Evolutionary conservation across 768 basidiomycete genomes (phyloP), one percentile per base, ranked within the genome.

Genomic region (Collybiopsis confluens): DNA sequence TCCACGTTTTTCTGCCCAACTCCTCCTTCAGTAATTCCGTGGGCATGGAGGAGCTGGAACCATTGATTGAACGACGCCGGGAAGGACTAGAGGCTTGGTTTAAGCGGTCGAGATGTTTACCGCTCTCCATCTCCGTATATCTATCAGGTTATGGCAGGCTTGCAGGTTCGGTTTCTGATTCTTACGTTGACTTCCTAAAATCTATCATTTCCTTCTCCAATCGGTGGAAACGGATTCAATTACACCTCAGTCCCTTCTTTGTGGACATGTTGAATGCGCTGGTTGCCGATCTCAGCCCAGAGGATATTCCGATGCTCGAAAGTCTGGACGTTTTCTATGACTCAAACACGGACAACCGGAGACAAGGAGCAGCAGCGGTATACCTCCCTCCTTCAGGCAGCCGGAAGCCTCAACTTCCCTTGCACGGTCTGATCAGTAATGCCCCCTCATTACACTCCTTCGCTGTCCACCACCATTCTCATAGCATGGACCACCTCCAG

Each of bases 81-180:
- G 50, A 41, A 18, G 50, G 50, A 28, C 16, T 52, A 15, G 50
- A 52, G 26, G n/a, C 18, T 24, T 52, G 50, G 50, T n/a, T 52
- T 1, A 16, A 24, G 20, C 50, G 50, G 37, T 52, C 50, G 26
- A 35, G 24, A 42, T 52, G 38, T n/a, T 33, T 52, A 27, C 50
- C 50, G 15, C 40, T 52, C 1, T 52, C 50, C 9, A 52, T 52
- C 24, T 52, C 50, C n/a, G 40, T 43, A 9, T 35, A 40, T 27
- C 23, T 52, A 24, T 52, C 50, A 27, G 50, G 38, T 13, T 48
- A 48, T 24, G 47, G 47, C 21, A 33, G 47, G 23, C 30, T 48
- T 6, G 18, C 47, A 48, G 35, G 47, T 15, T 48, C 47, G 20
- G 35, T 35, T 33, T 48, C 47, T 7, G 35, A 27, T 10, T 26